Base-by-base conservation (phyloP, 2,329 filamentous ascomycete genomes). In the Cladosporium sp. region DNA sequence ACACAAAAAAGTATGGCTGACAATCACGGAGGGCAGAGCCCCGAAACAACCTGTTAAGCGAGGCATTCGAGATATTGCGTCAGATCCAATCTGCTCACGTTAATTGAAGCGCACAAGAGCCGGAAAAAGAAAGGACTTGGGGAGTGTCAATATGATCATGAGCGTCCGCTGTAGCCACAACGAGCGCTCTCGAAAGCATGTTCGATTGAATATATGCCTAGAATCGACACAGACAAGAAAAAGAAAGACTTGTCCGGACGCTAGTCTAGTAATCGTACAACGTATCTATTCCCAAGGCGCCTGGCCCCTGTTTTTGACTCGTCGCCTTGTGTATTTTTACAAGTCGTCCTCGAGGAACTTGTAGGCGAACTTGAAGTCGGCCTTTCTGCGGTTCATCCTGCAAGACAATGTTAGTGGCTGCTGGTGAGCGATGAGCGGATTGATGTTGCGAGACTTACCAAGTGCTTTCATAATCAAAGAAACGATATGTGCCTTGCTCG, bases 391-490 rank as follows among this genome's bases (percentile, higher is more conserved):
- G 79, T 98, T 98, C 94, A 98, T 98, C 94, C 94, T 97, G 70
- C 14, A 11, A 48, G 26, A 26, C 6, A 10, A 10, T 23, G 23
- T 61, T 56, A 60, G 57, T 18, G 21, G 5, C 21, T 26, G 26
- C 2, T 39, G 5, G 10, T 18, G 13, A 3, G 32, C 14, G n/a
- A 2, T 25, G 13, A 4, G 30, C 43, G 32, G 13, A 23, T 13
- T 2, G 21, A 18, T 6, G 32, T 16, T 39, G 28, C 21, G 1
- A 67, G 65, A 43, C 91, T 80, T 81, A 97, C 95, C 95, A 99
- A 75, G 95, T 99, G 79, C 92, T 96, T 81, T 99, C 95, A 77
- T 99, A 99, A 80, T 99, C 95, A 79, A 99, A 99, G 84, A 99
- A 99, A 59, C 95, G 89, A 82, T 99, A 99, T 26, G 95, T 99